Evolutionary conservation across 257 asterid genomes (phyloP), one percentile per base, ranked within the genome.

Genomic region (Solanum boliviense): DNA sequence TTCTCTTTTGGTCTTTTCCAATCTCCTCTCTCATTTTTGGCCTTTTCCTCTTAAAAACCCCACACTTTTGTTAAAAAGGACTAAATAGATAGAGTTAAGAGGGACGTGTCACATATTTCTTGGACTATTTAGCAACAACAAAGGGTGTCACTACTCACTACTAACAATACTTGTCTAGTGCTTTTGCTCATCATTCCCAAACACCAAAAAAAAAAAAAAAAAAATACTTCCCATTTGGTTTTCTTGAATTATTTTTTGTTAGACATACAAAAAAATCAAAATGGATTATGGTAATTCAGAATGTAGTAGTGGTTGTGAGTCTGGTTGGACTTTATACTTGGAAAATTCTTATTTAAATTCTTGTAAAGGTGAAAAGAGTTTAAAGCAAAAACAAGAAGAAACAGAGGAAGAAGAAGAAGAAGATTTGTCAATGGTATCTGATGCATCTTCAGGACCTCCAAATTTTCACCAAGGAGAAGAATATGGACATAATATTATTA

Each of bases 371-470:
- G 38, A 87, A 60, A 62, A 70, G 70, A 87, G 85, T 82, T 82
- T 48, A 46, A 82, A 82, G 41, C 85, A 82, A 29, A 82, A 82
- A 48, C 70, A 46, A 48, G 11, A 88, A 52, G 86, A 70, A 23
- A 65, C 34, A 20, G 39, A 38, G 13, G 87, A 72, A 0, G 74
- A 92, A 1, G 91, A 90, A 0, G 91, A 65, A 0, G 91, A 65
- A 0, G 91, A 94, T 75, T 87, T 95, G 93, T 96, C 98, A 0
- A 96, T 96, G 98, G 94, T 96, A 44, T 96, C 98, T 3, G 98
- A 96, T 84, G 98, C 98, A 35, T 95, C 98, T 32, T 96, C 98
- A 2, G 98, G 98, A 5, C 98, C 98, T 35, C 98, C 98, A 16
- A 96, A 94, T 83, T 82, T 91, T 48, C 90, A 85, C 21, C 92